Evolutionary conservation across 345 rosid species (phyloP), one percentile per base, ranked within the genome.

Genomic region (Aurinia saxatilis): DNA sequence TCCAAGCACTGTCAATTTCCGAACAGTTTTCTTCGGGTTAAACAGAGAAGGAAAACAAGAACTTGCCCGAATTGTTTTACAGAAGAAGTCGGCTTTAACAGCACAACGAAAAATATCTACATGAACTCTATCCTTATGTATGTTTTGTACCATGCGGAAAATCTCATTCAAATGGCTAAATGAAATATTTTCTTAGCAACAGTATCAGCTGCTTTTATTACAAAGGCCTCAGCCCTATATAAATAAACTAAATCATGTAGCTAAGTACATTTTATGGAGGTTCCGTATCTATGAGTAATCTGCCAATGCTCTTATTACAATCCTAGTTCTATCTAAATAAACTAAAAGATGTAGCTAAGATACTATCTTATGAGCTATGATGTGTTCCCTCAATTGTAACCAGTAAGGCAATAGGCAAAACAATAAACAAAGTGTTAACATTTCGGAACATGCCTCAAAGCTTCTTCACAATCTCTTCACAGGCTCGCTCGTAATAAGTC

Each of bases 401-500:
- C 8, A 12, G 34, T 54, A 41, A 60, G 9, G 62, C 54, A 33
- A 12, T 8, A 30, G 13, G 36, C 34, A 34, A 34, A 60, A 38
- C n/a, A 41, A 16, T 13, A 18, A 57, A 42, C 15, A 16, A 16
- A 3, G 18, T 60, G 48, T 10, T 50, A 23, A 10, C 41, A 41
- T 31, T 48, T 7, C 23, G 8, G 54, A 31, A 61, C 6, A 7
- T 59, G 41, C 64, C 63, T 83, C 69, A 86, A 34, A 87, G 89
- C 82, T 79, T 89, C 81, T 80, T 89, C 57, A 69, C 57, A 39
- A 89, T 89, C 78, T 92, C 95, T 81, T 89, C 96, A 33, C 65
- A 78, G 18, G 80, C 86, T 30, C 95, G 85, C 39, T 74, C 77
- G 52, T 92, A 92, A 69, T 92, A 92, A 57, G 86, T 87, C 98